Evolutionary conservation across 2,329 filamentous ascomycete species (phyloP).

Genomic region (Fusarium sp.): DNA sequence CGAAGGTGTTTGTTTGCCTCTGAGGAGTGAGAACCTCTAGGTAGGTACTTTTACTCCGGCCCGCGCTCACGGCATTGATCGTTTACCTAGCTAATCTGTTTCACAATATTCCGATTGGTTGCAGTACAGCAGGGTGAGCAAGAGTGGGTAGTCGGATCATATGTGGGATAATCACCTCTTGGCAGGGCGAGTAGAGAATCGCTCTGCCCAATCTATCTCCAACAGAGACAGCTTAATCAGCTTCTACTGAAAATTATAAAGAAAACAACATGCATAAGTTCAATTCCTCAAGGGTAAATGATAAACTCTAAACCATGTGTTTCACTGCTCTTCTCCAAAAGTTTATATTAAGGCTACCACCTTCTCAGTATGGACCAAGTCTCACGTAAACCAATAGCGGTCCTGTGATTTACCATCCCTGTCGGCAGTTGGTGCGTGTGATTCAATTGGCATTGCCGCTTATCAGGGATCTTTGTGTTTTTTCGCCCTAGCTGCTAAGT

Average conservation of each 20-base stretch:
- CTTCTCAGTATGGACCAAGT: constrained; percentile 14
- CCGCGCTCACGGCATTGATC: constrained; percentile 18
- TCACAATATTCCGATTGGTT: constrained; percentile 26
- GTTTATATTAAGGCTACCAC: constrained; percentile 19
- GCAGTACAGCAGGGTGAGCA: background rate
- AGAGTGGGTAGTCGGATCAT: constrained; percentile 27
- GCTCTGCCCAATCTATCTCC: background rate
- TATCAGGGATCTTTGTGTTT: constrained; percentile 14
- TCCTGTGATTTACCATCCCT: constrained; percentile 19
- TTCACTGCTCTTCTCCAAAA: background rate
- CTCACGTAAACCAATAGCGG: constrained; percentile 23
- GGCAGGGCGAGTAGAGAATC: background rate
- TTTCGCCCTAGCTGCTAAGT: background rate
- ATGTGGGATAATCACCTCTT: constrained; percentile 21
- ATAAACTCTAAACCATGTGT: background rate
- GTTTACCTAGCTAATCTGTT: constrained; percentile 10
- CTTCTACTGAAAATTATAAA: background rate
- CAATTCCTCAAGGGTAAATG: background rate
- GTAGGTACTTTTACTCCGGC: background rate
- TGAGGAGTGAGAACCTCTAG: background rate
- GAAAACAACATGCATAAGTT: background rate
- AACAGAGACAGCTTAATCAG: background rate
- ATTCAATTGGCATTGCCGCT: constrained; percentile 13
- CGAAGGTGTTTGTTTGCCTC: background rate
- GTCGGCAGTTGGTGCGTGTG: constrained; percentile 30